Base-by-base conservation (phyloP, 345 rosid species). In the Conringia planisiliqua region DNA sequence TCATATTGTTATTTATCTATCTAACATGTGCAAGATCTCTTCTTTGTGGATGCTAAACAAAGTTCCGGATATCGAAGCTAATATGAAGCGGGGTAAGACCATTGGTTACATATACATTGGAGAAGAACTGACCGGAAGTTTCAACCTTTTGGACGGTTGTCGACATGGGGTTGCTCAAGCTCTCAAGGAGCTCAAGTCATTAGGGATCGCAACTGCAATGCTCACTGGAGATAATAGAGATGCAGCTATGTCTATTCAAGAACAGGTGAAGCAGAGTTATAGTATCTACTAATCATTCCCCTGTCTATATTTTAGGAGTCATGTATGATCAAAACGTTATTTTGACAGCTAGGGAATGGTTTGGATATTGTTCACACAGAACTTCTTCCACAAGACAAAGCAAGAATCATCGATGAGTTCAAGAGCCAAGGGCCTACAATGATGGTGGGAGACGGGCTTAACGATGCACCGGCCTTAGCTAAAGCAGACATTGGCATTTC, bases 381-480 rank as follows among this genome's bases (percentile, higher is more conserved):
- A 47, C 95, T 94, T 67, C 80, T 91, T 59, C 98, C 98, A 0
- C 90, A 90, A 72, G 95, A 88, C 60, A 94, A 94, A 75, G 82
- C 79, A 4, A 79, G 68, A 65, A 88, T 89, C 24, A 70, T 94
- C 26, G 20, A 72, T 22, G 76, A 46, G 6, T 87, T 84, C 27
- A 77, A 83, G 82, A 70, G 20, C 22, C 73, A 77, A 27, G 98
- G 96, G 9, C 57, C 72, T 66, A 87, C 92, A 2, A 92, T 83
- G 11, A 94, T 91, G 98, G 81, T 90, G n/a, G 98, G 97, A 66
- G 97, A 94, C 66, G 98, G 96, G 2, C 17, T 94, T 13, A 94
- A 94, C 13, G 98, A 94, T 68, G 93, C 97, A 7, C 97, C 91
- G 0, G 96, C 98, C 33, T 80, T 94, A 64, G 97, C 96, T 10